Conservation (phyloP, 2,329 filamentous ascomycete species). For the Arthrobotrys entomopaga region DNA sequence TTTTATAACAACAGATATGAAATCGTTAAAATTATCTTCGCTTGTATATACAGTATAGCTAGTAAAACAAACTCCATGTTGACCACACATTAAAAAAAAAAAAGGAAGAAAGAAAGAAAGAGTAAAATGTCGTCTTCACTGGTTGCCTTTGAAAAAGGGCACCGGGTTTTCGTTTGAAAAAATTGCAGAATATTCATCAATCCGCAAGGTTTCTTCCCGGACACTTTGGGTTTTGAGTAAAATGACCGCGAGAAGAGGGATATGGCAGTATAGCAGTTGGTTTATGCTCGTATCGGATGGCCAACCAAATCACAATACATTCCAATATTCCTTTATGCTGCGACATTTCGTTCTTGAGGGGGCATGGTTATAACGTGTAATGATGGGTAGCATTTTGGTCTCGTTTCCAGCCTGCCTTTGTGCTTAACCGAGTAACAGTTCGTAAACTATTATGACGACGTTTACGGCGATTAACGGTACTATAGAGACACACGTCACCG, state of each 20-base stretch:
- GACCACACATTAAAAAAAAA: too few species aligned
- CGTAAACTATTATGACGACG: slow-evolving; percentile 52
- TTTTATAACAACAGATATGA: too few species aligned
- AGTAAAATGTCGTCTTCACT: too few species aligned
- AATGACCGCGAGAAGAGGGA: not conserved
- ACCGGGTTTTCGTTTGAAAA: not conserved
- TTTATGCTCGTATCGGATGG: too few species aligned
- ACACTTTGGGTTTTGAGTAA: too few species aligned
- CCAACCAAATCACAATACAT: too few species aligned
- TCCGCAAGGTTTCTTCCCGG: too few species aligned
- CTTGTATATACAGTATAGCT: slow-evolving; percentile 16
- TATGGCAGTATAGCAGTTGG: too few species aligned
- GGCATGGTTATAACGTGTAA: not conserved
- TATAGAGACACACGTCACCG: not conserved
- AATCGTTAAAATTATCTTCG: slow-evolving; percentile 20
- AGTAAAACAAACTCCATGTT: not conserved
- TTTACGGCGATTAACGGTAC: slow-evolving; percentile 54
- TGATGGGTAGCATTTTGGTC: too few species aligned
- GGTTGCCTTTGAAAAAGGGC: not conserved
- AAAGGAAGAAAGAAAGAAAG: too few species aligned
- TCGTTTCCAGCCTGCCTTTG: not conserved
- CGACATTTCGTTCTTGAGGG: not conserved
- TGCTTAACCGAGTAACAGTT: slow-evolving; percentile 43
- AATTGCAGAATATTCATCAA: too few species aligned
- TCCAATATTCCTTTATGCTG: too few species aligned